phyloP scores from a whole-genome alignment of 2,329 filamentous ascomycete species.

The Cephalotrichum gorgonifer region DNA sequence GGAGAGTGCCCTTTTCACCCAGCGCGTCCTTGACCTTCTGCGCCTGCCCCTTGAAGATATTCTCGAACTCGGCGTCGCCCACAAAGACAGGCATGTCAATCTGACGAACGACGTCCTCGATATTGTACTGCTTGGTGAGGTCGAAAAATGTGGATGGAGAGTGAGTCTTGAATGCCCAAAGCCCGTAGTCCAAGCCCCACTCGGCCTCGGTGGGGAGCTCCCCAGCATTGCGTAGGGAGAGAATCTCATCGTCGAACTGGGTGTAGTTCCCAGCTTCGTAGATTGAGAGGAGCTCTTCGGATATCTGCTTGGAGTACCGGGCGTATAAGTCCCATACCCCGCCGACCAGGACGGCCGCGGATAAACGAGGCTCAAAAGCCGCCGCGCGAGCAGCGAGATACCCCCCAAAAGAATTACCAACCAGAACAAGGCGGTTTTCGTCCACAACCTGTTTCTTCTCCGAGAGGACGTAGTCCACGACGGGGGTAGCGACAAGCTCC shows the following conservation, averaged over 20 bases:
- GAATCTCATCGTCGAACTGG: constrained; percentile 11
- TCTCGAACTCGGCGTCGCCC: constrained; percentile 12
- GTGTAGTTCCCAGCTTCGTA: constrained; percentile 10
- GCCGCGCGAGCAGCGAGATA: constrained; percentile 28
- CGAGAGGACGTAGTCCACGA: constrained; percentile 25
- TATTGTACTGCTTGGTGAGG: constrained; percentile 8
- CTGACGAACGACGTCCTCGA: constrained; percentile 10
- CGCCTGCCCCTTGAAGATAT: constrained; percentile 7
- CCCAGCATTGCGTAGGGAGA: not conserved
- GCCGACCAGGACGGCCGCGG: constrained; percentile 26
- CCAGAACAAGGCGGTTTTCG: constrained; percentile 19
- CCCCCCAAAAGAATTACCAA: constrained; percentile 31
- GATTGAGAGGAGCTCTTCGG: constrained; percentile 5
- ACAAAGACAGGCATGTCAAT: constrained; percentile 14
- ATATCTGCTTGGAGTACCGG: constrained; percentile 5
- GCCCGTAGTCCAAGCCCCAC: constrained; percentile 15
- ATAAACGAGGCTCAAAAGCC: constrained; percentile 29
- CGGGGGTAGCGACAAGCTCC: constrained; percentile 26
- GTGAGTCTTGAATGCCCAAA: constrained; percentile 15
- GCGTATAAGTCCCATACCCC: constrained; percentile 22
- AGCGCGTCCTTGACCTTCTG: constrained; percentile 4
- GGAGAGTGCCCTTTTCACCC: constrained; percentile 5
- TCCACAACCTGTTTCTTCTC: constrained; percentile 17
- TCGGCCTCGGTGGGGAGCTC: constrained; percentile 8
- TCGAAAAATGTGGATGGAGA: constrained; percentile 13